A percentile compares a stretch with the other conserved stretches of the same genome.
Evolutionary conservation across 495 filamentous ascomycete genomes (phyloP).

Genomic region (Podospora australis): DNA sequence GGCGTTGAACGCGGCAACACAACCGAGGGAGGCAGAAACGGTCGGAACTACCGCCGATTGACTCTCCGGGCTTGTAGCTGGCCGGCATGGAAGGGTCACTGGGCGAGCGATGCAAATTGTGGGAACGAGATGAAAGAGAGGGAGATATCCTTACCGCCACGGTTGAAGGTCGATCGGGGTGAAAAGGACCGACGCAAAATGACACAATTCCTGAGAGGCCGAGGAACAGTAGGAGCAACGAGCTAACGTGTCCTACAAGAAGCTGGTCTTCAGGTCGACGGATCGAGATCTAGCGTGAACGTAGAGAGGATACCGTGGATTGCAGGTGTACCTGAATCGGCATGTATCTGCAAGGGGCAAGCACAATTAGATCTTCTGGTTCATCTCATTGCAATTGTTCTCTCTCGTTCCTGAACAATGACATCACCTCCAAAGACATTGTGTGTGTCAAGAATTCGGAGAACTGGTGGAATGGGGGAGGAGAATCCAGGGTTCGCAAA

Average conservation of each 20-base stretch:
- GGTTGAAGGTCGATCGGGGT: constrained; percentile 42
- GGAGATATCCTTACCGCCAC: constrained; percentile 60
- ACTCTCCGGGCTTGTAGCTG: too few species aligned
- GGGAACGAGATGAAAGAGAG: constrained; percentile 16
- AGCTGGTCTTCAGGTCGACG: constrained; percentile 36
- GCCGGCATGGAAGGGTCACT: neutral
- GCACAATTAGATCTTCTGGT: constrained; percentile 10
- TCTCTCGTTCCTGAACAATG: constrained; percentile 26
- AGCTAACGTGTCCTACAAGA: constrained; percentile 66
- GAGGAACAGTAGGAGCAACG: constrained; percentile 55
- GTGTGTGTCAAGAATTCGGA: too few species aligned
- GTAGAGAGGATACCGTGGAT: constrained; percentile 52
- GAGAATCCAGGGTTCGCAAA: too few species aligned
- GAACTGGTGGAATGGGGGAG: too few species aligned
- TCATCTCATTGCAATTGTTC: constrained; percentile 21
- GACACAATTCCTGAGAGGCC: constrained; percentile 40
- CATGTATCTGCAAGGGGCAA: constrained; percentile 40
- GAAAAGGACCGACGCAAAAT: constrained; percentile 42
- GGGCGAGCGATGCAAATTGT: too few species aligned
- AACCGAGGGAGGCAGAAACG: constrained; percentile 1
- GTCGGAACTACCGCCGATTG: neutral
- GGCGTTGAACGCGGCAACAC: neutral
- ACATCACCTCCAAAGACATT: too few species aligned
- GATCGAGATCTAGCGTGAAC: constrained; percentile 30
- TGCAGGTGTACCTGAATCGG: constrained; percentile 29